Evolutionary conservation across 2,329 filamentous ascomycete species (phyloP), one percentile per base, ranked within the genome.

Genomic region (Claviceps africana): DNA sequence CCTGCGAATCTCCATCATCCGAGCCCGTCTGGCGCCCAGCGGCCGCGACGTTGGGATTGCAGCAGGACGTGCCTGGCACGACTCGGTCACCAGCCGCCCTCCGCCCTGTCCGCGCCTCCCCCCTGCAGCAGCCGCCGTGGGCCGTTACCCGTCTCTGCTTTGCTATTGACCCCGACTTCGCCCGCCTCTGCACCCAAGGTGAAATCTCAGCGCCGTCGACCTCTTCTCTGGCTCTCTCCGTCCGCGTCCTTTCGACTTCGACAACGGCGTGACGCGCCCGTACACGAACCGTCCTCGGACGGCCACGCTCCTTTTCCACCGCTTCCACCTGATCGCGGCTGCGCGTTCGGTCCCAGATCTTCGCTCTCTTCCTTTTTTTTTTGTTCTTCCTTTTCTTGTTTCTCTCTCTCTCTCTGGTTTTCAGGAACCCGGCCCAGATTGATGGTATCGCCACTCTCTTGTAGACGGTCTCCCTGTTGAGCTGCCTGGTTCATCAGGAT

Each of bases 401-500:
- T 22, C 22, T 22, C 22, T 22, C 8, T 46, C 19, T 2, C 11
- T 21, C 6, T 9, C 3, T 2, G 13, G 9, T 10, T 5, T 15
- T 10, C 39, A 8, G 39, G 10, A 13, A 25, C 42, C 43, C 22
- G 22, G 28, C 25, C 15, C 37, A 31, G 35, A 30, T 53, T 53
- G 43, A 53, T 53, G 52, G 30, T 48, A 43, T 46, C 44, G 39
- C 52, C 50, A 31, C 48, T 39, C 48, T 39, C 42, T 50, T 28
- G n/a, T 59, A 59, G 60, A 58, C 57, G 52, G 60, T 56, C 56
- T 56, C 57, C 53, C 59, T 55, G 54, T 55, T 53, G 57, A 54
- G 46, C 55, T 53, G 31, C 30, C 48, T 54, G 46, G 52, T 56
- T 55, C 57, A 52, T 53, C 57, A 56, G 53, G 49, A 74, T 74